Evolutionary conservation across 2,329 filamentous ascomycete species (phyloP).

Genomic region (Dactylellina sp.): DNA sequence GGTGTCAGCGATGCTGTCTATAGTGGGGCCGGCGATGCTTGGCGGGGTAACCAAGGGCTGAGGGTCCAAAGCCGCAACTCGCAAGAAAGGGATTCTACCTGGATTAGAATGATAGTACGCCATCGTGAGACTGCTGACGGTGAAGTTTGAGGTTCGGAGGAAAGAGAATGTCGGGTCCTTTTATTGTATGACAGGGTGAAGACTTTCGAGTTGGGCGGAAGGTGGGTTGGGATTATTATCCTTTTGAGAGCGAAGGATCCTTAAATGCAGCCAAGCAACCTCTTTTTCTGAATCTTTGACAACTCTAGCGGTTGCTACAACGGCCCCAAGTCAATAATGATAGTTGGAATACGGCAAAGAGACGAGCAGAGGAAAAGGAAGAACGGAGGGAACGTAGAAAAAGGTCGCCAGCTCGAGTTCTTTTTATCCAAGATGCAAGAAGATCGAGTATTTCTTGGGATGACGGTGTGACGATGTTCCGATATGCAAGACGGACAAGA

Average conservation of each 20-base stretch:
- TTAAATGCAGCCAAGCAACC: conserved; percentile 39
- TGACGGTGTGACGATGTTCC: conserved; percentile 43
- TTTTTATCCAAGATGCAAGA: not conserved
- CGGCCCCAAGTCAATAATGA: not conserved
- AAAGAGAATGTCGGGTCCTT: conserved; percentile 6
- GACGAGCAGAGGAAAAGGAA: conserved; percentile 5
- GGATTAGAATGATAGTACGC: conserved; percentile 55
- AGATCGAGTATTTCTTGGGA: conserved; percentile 12
- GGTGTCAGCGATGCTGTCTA: conserved; percentile 28
- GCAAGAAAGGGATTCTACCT: conserved; percentile 23
- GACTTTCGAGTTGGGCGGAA: conserved; percentile 23
- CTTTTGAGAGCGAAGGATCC: conserved; percentile 38
- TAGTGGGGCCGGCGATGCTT: conserved; percentile 31
- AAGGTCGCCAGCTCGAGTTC: not conserved
- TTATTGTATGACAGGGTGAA: conserved; percentile 8
- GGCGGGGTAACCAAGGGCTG: conserved; percentile 44
- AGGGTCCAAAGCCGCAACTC: conserved; percentile 8
- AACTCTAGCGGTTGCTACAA: conserved; percentile 6
- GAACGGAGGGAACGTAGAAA: not conserved
- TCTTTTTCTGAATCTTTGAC: conserved; percentile 15
- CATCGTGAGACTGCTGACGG: conserved; percentile 26
- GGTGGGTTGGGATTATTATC: conserved; percentile 33
- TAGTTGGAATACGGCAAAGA: conserved; percentile 15
- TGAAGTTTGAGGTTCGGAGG: not conserved
- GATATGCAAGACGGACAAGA: conserved; percentile 20